These are phyloP conservation scores for Ustilago loliicola DNA, from an alignment of 1,284 basidiomycete species.

Conservation along the genomic window DNA sequence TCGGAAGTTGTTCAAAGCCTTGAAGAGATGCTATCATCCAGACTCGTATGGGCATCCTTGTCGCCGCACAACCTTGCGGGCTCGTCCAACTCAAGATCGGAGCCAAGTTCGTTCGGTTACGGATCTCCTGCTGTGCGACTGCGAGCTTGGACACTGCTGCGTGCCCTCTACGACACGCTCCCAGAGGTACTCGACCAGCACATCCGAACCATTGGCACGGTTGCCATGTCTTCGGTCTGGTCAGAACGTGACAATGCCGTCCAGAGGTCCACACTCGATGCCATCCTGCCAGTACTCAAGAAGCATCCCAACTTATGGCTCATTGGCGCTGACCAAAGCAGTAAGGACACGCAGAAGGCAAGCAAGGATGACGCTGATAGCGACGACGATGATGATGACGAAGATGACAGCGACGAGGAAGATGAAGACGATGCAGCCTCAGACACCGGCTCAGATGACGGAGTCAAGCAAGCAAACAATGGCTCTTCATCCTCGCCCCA, in stretches of 20 bases:
- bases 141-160: conserved; percentile 60
- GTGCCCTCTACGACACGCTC: conserved; percentile 20
- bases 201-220: conserved; percentile 36
- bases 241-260: conserved; percentile 62
- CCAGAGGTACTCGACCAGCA: conserved; percentile 41
- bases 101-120: conserved; percentile 44
- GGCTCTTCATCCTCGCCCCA: conserved; percentile 1
- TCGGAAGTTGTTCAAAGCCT: conserved; percentile 33
- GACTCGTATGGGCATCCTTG: conserved; percentile 56
- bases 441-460: conserved; percentile 16
- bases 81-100: conserved; percentile 6
- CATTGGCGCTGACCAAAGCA: conserved; percentile 12
- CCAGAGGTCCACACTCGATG: conserved; percentile 54
- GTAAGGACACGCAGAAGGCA: background rate
- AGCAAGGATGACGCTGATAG: conserved; percentile 9
- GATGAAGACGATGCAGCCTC: conserved; percentile 37
- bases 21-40: conserved; percentile 46
- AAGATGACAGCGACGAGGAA: conserved; percentile 32
- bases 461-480: background rate
- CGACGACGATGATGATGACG: conserved; percentile 30
- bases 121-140: conserved; percentile 54
- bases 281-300: conserved; percentile 59
- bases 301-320: conserved; percentile 66
- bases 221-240: conserved; percentile 62
- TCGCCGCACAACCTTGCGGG: conserved; percentile 31